phyloP scores from a whole-genome alignment of 2,329 filamentous ascomycete species.

The Claviceps digitariae region DNA sequence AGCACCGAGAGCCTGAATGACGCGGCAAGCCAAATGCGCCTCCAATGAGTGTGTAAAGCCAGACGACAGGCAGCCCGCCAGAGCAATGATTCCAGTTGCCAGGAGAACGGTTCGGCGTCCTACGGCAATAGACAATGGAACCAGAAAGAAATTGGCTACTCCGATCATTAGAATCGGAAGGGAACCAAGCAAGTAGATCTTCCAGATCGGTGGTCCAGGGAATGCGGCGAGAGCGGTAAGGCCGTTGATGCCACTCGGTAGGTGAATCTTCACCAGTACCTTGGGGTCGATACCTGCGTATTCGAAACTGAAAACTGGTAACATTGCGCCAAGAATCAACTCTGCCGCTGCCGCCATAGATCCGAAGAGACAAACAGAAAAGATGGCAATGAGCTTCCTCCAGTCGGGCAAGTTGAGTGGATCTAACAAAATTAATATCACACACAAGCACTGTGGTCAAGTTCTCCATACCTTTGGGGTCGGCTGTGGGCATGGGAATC shows the following conservation, averaged over 20 bases:
- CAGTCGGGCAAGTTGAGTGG: constrained; percentile 1
- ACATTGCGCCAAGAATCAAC: constrained; percentile 1
- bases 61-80: not conserved
- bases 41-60: not conserved
- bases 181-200: constrained; percentile 1
- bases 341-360: constrained; percentile 2
- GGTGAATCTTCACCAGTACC: not conserved
- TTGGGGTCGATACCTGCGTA: constrained; percentile 2
- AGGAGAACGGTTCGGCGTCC: constrained; percentile 1
- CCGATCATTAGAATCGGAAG: constrained; percentile 1
- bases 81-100: not conserved
- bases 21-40: constrained; percentile 1
- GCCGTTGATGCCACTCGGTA: not conserved
- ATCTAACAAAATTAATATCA: not conserved
- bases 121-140: not conserved
- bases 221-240: not conserved
- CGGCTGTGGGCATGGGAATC: constrained; percentile 2
- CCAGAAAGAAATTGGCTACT: constrained; percentile 2
- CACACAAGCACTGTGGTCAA: not conserved
- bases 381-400: not conserved
- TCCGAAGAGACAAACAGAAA: constrained; percentile 1
- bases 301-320: constrained; percentile 2
- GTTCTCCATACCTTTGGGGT: constrained; percentile 1
- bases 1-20: constrained; percentile 1
- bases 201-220: constrained; percentile 1